A percentile compares a stretch with the other conserved stretches of the same genome.
phyloP scores from a whole-genome alignment of 768 basidiomycete genomes.

The Lanmaoa rubissima region DNA sequence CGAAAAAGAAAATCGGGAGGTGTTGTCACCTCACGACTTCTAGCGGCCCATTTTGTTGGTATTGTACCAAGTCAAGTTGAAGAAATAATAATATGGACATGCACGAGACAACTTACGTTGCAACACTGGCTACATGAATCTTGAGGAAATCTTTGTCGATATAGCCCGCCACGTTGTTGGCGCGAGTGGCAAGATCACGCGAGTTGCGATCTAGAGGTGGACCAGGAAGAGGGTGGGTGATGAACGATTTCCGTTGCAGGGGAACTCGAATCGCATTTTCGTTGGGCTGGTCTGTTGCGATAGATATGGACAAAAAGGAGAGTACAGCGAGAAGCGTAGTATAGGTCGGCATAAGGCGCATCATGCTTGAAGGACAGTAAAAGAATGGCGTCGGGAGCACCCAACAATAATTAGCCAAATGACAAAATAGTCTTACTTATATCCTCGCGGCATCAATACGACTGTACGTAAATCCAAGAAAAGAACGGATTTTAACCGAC shows the following conservation, averaged over 20 bases:
- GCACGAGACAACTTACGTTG: slow-evolving; percentile 17
- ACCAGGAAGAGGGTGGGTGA: not conserved
- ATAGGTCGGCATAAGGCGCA: slow-evolving; percentile 18
- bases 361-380: slow-evolving; percentile 7
- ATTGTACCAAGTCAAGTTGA: not conserved
- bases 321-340: slow-evolving; percentile 14
- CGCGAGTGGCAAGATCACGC: not conserved
- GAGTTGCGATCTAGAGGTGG: not conserved
- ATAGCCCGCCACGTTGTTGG: not conserved
- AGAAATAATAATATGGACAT: not conserved
- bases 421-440: not conserved
- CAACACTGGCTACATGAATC: slow-evolving; percentile 13
- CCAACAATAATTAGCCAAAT: not conserved
- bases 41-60: not conserved
- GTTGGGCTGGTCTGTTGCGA: not conserved
- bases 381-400: not conserved
- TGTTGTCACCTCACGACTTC: not conserved
- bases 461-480: slow-evolving; percentile 4
- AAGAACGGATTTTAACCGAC: not conserved
- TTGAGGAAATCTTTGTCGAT: slow-evolving; percentile 13
- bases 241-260: slow-evolving; percentile 22
- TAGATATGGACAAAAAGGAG: slow-evolving; percentile 13
- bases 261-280: slow-evolving; percentile 16
- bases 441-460: not conserved
- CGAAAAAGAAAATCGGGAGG: not conserved